Conservation (phyloP, 768 basidiomycete species). For the Ramaria sp. region DNA sequence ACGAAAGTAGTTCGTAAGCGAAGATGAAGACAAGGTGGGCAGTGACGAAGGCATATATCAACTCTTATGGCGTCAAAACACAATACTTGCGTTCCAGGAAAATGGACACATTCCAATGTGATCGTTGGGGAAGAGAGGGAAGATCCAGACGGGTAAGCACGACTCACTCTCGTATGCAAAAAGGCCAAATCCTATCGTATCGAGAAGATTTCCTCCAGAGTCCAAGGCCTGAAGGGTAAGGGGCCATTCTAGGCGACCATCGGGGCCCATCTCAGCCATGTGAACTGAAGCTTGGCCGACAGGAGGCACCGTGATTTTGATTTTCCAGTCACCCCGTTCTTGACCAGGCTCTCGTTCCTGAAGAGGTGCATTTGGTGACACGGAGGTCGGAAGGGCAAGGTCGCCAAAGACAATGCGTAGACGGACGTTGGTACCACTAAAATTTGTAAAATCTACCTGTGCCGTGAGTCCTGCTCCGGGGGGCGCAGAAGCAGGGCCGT, state of each 20-base stretch:
- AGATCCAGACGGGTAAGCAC: background rate
- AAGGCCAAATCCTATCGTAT: constrained; percentile 59
- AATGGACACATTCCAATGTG: background rate
- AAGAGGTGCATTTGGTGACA: constrained; percentile 38
- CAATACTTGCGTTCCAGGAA: background rate
- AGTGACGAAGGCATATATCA: too few species aligned
- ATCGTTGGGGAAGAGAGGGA: background rate
- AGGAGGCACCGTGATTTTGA: constrained; percentile 50
- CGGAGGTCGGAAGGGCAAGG: constrained; percentile 56
- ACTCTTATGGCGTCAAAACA: background rate
- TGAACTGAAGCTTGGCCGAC: constrained; percentile 29
- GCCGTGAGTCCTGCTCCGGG: constrained; percentile 54
- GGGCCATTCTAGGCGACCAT: constrained; percentile 15
- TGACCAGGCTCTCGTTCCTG: constrained; percentile 18
- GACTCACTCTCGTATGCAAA: constrained; percentile 48
- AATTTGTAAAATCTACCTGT: constrained; percentile 45
- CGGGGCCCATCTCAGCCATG: constrained; percentile 26
- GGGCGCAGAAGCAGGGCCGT: constrained; percentile 53
- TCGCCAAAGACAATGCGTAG: constrained; percentile 67
- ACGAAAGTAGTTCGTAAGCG: too few species aligned
- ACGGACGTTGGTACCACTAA: constrained; percentile 36
- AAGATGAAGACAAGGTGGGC: too few species aligned
- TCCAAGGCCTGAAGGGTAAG: constrained; percentile 51
- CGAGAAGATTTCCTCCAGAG: constrained; percentile 37
- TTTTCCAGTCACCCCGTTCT: constrained; percentile 42